These are phyloP conservation scores for Candida methanosorbosa DNA, from an alignment of 805 yeast genomes.

Conservation along the genomic window DNA sequence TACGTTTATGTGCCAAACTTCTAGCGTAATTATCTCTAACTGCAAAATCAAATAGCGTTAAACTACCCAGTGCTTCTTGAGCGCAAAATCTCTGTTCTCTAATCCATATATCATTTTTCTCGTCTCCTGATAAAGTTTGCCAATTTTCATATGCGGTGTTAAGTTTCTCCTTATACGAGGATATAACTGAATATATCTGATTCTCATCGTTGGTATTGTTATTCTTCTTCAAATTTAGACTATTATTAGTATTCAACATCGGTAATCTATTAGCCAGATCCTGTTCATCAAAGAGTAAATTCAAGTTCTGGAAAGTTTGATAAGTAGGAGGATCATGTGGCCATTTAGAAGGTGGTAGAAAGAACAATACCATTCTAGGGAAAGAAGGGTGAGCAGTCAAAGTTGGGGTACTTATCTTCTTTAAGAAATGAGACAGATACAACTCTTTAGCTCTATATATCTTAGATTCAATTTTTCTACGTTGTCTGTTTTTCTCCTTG, in stretches of 20 bases:
- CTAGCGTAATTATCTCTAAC: constrained; percentile 31
- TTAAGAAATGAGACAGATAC: constrained; percentile 26
- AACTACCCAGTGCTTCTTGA: constrained; percentile 30
- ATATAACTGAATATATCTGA: constrained; percentile 4
- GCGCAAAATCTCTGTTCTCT: constrained; percentile 36
- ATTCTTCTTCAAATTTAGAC: not conserved
- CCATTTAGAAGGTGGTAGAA: constrained; percentile 37
- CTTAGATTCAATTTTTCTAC: constrained; percentile 37
- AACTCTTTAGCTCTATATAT: constrained; percentile 29
- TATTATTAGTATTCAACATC: not conserved
- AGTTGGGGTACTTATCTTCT: constrained; percentile 27
- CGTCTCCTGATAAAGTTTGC: constrained; percentile 26
- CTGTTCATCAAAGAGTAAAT: not conserved
- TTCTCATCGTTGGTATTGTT: not conserved
- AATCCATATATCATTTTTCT: constrained; percentile 33
- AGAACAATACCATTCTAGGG: constrained; percentile 39
- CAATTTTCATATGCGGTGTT: constrained; percentile 38
- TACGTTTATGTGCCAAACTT: constrained; percentile 11
- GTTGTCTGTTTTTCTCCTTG: constrained; percentile 32
- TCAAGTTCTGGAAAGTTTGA: constrained; percentile 29
- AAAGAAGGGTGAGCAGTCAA: constrained; percentile 38
- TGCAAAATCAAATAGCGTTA: constrained; percentile 35
- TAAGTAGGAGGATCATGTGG: constrained; percentile 45
- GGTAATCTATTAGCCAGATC: not conserved
- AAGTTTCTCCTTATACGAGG: constrained; percentile 26